Conservation (phyloP, 495 filamentous ascomycete species). For the Durotheca rogersii region DNA sequence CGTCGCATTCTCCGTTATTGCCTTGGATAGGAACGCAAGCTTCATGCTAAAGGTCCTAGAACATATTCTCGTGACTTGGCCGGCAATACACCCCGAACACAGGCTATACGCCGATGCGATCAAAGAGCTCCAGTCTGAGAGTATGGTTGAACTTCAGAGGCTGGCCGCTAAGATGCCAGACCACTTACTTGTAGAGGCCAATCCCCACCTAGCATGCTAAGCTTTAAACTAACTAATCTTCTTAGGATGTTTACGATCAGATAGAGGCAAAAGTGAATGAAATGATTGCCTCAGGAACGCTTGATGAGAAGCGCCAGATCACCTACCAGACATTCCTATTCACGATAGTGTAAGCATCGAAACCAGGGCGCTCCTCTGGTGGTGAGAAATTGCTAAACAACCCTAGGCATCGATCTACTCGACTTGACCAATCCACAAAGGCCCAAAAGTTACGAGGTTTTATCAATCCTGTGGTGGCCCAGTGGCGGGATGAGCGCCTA, state of each 20-base stretch:
- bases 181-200: conserved; percentile 65
- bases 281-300: conserved; percentile 67
- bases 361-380: neutral
- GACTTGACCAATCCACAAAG: conserved; percentile 65
- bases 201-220: neutral
- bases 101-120: conserved; percentile 85
- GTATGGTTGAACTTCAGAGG: conserved; percentile 82
- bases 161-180: conserved; percentile 89
- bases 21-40: conserved; percentile 70
- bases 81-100: conserved; percentile 65
- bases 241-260: conserved; percentile 76
- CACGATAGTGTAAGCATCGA: conserved; percentile 73
- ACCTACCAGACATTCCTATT: conserved; percentile 78
- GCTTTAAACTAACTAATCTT: conserved; percentile 14
- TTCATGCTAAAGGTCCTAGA: conserved; percentile 88
- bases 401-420: conserved; percentile 71
- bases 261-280: conserved; percentile 80
- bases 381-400: conserved; percentile 4
- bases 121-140: conserved; percentile 77
- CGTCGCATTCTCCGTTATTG: conserved; percentile 80
- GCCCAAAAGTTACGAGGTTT: conserved; percentile 67
- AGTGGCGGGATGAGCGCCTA: conserved; percentile 76
- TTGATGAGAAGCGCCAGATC: conserved; percentile 70
- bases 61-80: conserved; percentile 80
- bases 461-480: conserved; percentile 71